phyloP scores from a whole-genome alignment of 2,329 filamentous ascomycete genomes.

The Sporothrix globosa region DNA sequence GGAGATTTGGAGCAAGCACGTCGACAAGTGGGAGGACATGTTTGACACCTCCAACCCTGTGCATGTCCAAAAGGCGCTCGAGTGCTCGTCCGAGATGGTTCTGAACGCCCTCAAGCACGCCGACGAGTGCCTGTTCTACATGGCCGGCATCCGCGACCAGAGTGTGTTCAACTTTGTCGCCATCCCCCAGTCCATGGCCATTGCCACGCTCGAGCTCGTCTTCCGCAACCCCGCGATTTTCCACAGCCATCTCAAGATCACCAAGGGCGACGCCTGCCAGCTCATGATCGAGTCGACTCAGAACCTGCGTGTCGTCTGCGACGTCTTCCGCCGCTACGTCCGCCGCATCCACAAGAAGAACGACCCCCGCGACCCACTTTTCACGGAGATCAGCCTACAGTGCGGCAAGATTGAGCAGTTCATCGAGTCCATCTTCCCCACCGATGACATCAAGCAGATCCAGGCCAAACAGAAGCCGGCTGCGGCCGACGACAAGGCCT shows the following conservation, averaged over 20 bases:
- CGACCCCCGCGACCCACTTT: constrained; percentile 89
- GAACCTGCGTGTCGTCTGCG: constrained; percentile 79
- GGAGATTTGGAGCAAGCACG: constrained; percentile 96
- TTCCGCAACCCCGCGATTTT: constrained; percentile 92
- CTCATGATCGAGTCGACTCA: constrained; percentile 93
- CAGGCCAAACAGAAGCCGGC: constrained; percentile 45
- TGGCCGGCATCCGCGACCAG: constrained; percentile 91
- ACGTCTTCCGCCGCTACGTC: constrained; percentile 77
- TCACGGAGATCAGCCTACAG: constrained; percentile 84
- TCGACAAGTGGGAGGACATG: constrained; percentile 84
- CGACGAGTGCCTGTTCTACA: constrained; percentile 96
- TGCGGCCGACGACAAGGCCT: constrained; percentile 46
- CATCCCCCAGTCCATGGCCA: constrained; percentile 96
- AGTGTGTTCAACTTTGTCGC: constrained; percentile 99
- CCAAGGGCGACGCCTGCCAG: constrained; percentile 87
- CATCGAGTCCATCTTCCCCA: constrained; percentile 90
- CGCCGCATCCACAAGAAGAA: constrained; percentile 91
- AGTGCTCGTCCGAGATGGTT: constrained; percentile 92
- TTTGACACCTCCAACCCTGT: constrained; percentile 61
- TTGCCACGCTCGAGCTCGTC: constrained; percentile 87
- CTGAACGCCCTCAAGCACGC: constrained; percentile 83
- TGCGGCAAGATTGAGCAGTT: constrained; percentile 95
- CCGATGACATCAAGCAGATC: constrained; percentile 70
- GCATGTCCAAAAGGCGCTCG: constrained; percentile 70
- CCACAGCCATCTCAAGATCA: constrained; percentile 90